phyloP scores from a whole-genome alignment of 768 basidiomycete species.

The Porphyrellus cyaneotinctus region DNA sequence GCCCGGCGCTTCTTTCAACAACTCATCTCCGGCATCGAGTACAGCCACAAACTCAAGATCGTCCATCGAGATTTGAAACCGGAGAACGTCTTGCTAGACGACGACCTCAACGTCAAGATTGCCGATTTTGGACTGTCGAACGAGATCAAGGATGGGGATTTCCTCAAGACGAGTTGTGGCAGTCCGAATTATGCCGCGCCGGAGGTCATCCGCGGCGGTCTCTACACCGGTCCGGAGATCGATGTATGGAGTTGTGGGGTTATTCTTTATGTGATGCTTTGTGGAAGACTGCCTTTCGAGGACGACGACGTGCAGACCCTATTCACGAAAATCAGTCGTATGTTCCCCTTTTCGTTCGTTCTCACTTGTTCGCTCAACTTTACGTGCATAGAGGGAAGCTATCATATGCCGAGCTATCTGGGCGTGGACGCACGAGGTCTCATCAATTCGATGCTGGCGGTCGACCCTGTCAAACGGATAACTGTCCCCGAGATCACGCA shows the following conservation, averaged over 20 bases:
- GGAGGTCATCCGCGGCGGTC: slow-evolving; percentile 91
- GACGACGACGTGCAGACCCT: slow-evolving; percentile 91
- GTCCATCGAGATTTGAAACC: slow-evolving; percentile 98
- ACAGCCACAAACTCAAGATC: slow-evolving; percentile 94
- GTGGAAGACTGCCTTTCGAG: slow-evolving; percentile 93
- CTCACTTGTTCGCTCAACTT: background rate
- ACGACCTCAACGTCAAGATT: slow-evolving; percentile 89
- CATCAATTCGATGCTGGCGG: slow-evolving; percentile 85
- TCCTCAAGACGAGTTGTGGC: slow-evolving; percentile 95
- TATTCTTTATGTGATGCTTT: slow-evolving; percentile 98
- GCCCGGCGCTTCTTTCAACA: slow-evolving; percentile 97
- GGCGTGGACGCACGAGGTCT: slow-evolving; percentile 74
- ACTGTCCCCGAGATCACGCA: slow-evolving; percentile 88
- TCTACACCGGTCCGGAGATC: slow-evolving; percentile 97
- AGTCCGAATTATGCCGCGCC: slow-evolving; percentile 99
- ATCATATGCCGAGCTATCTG: slow-evolving; percentile 79
- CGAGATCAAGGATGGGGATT: slow-evolving; percentile 94
- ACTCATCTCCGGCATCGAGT: slow-evolving; percentile 93
- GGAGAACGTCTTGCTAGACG: slow-evolving; percentile 88
- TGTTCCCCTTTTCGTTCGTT: slow-evolving; percentile 23
- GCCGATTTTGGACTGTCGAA: slow-evolving; percentile 98
- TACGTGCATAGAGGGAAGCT: slow-evolving; percentile 72
- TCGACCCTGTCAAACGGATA: slow-evolving; percentile 93
- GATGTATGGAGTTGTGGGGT: slow-evolving; percentile 99
- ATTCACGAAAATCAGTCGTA: slow-evolving; percentile 92